These are phyloP conservation scores for Ambrosia hybrid DNA, from an alignment of 140 eudicot species.

Conservation along the genomic window DNA sequence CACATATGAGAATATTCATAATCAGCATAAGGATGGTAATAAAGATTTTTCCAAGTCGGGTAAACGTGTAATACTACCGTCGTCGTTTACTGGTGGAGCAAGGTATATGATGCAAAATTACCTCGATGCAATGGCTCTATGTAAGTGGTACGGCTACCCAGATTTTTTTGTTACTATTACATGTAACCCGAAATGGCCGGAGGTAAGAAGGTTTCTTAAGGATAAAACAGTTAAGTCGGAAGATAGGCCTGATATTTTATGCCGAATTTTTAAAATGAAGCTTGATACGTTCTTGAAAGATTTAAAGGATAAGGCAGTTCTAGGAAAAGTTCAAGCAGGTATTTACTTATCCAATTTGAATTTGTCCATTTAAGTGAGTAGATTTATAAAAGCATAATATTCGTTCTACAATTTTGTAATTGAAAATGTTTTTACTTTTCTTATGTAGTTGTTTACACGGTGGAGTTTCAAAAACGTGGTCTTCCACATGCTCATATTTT, in stretches of 20 bases:
- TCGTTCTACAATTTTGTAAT: too few relatives aligned
- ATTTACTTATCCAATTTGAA: too few relatives aligned
- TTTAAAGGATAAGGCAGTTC: not conserved
- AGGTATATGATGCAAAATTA: conserved; percentile 13
- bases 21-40: not conserved
- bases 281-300: not conserved
- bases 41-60: not conserved
- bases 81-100: conserved; percentile 4
- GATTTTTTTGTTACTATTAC: not conserved
- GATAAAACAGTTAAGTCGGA: too few relatives aligned
- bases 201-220: not conserved
- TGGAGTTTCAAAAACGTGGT: too few relatives aligned
- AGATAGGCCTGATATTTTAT: too few relatives aligned
- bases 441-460: too few relatives aligned
- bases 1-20: not conserved
- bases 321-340: not conserved
- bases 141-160: not conserved
- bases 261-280: too few relatives aligned
- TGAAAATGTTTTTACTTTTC: too few relatives aligned
- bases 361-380: too few relatives aligned
- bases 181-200: conserved; percentile 2
- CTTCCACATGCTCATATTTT: too few relatives aligned
- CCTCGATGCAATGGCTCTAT: not conserved
- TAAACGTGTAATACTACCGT: not conserved
- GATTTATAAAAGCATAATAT: too few relatives aligned